A percentile compares a stretch with the other conserved stretches of the same genome.
Conservation (phyloP, 108 stramenopile genomes). For the Cyclotella choctawhatcheeana region DNA sequence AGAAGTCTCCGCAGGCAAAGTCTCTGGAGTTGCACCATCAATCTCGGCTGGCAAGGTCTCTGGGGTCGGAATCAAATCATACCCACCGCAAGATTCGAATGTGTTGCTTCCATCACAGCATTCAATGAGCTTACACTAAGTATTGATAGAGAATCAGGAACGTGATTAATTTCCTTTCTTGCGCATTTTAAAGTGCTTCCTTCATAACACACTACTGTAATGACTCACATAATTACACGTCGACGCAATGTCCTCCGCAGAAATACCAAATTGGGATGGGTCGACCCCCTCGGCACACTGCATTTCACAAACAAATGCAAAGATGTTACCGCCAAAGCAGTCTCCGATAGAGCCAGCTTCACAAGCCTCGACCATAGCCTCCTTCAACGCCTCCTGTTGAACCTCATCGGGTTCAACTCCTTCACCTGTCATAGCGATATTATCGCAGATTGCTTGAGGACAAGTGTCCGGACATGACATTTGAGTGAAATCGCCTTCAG, state of each 20-base stretch:
- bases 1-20: background rate
- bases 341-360: background rate
- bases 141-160: too few relatives aligned
- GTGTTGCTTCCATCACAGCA: slow-evolving; percentile 5
- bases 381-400: too few relatives aligned
- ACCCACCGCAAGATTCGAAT: slow-evolving; percentile 3
- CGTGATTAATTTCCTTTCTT: too few relatives aligned
- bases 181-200: too few relatives aligned
- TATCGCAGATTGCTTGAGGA: background rate
- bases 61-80: background rate
- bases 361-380: background rate
- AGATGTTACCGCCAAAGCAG: background rate
- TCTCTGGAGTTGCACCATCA: background rate
- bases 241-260: background rate
- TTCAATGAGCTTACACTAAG: background rate
- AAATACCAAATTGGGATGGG: background rate
- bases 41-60: background rate
- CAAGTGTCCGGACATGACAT: slow-evolving; percentile 6
- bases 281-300: background rate
- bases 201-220: too few relatives aligned
- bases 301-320: background rate
- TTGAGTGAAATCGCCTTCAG: background rate
- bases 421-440: too few relatives aligned
- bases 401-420: too few relatives aligned
- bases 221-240: too few relatives aligned